Percentiles rank a stretch among this genome's conserved stretches.
These are phyloP conservation scores for Candida dubliniensis DNA, from an alignment of 1,139 yeast species.

Conservation along the genomic window DNA sequence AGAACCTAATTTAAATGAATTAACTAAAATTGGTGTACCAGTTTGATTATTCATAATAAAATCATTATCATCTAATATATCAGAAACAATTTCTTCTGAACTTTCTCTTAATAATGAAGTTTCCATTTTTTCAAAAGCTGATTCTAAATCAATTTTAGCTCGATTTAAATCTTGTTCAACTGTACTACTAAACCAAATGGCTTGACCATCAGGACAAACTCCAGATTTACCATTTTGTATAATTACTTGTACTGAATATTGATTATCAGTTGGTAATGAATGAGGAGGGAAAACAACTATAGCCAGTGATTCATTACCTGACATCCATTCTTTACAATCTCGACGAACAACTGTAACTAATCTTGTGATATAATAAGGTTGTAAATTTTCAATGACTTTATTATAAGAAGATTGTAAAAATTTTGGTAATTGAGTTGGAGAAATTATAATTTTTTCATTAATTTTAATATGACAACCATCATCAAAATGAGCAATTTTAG, in stretches of 20 bases:
- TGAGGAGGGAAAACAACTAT: slow-evolving; percentile 93
- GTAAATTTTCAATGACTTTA: slow-evolving; percentile 40
- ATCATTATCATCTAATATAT: slow-evolving; percentile 52
- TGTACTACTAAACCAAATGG: slow-evolving; percentile 87
- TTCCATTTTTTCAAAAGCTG: slow-evolving; percentile 80
- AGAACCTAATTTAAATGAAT: slow-evolving; percentile 84
- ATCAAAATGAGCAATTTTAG: slow-evolving; percentile 67
- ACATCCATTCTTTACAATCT: slow-evolving; percentile 90
- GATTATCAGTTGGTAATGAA: slow-evolving; percentile 67
- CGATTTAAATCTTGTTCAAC: slow-evolving; percentile 62
- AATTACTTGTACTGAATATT: slow-evolving; percentile 76
- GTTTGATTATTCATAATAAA: slow-evolving; percentile 50
- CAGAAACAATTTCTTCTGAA: slow-evolving; percentile 34
- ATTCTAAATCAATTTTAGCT: slow-evolving; percentile 77
- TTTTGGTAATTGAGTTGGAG: slow-evolving; percentile 70
- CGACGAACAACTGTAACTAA: slow-evolving; percentile 81
- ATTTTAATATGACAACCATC: slow-evolving; percentile 78
- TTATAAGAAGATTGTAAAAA: slow-evolving; percentile 37
- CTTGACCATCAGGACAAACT: slow-evolving; percentile 83
- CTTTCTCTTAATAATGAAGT: slow-evolving; percentile 77
- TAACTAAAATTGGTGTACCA: slow-evolving; percentile 65
- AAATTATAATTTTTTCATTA: slow-evolving; percentile 69
- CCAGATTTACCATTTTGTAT: slow-evolving; percentile 91
- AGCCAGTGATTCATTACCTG: slow-evolving; percentile 71
- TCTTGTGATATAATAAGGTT: slow-evolving; percentile 59